Evolutionary conservation across 805 yeast species (phyloP).

Genomic region (Millerozyma miso): DNA sequence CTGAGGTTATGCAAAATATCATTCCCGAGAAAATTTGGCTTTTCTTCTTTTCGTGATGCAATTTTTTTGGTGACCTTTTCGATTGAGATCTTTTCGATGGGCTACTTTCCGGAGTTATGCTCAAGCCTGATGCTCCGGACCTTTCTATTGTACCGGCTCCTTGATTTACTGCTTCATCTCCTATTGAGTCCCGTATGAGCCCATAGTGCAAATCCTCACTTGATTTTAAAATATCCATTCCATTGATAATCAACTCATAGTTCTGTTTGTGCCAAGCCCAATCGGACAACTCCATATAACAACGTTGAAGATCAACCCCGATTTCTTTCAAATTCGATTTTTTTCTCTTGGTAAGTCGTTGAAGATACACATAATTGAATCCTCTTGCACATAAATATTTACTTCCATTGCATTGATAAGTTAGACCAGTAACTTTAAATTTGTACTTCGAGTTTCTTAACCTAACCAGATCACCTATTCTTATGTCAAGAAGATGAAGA

Average conservation of each 20-base stretch:
- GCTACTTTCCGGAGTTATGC: constrained; percentile 5
- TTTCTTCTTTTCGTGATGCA: not conserved
- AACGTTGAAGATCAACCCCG: constrained; percentile 24
- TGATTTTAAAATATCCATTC: constrained; percentile 14
- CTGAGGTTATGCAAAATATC: constrained; percentile 31
- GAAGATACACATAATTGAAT: constrained; percentile 45
- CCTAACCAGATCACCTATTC: constrained; percentile 52
- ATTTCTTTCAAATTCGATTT: constrained; percentile 11
- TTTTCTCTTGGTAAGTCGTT: constrained; percentile 15
- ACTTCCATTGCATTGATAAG: constrained; percentile 11
- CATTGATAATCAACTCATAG: constrained; percentile 18
- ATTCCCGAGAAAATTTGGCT: constrained; percentile 15
- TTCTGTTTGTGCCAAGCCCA: constrained; percentile 36
- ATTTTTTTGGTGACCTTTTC: not conserved
- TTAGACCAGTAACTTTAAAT: constrained; percentile 46
- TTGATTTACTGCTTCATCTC: not conserved
- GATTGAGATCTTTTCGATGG: constrained; percentile 4
- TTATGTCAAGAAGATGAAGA: constrained; percentile 46
- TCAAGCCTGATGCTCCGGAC: not conserved
- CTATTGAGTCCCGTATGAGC: not conserved
- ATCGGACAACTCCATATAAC: constrained; percentile 37
- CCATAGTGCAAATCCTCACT: not conserved
- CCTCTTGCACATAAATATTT: constrained; percentile 57
- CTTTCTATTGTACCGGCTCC: not conserved
- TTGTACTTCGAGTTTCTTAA: constrained; percentile 24